These are phyloP conservation scores for Microcyclosporella mali DNA, from an alignment of 2,329 filamentous ascomycete species.

Conservation along the genomic window DNA sequence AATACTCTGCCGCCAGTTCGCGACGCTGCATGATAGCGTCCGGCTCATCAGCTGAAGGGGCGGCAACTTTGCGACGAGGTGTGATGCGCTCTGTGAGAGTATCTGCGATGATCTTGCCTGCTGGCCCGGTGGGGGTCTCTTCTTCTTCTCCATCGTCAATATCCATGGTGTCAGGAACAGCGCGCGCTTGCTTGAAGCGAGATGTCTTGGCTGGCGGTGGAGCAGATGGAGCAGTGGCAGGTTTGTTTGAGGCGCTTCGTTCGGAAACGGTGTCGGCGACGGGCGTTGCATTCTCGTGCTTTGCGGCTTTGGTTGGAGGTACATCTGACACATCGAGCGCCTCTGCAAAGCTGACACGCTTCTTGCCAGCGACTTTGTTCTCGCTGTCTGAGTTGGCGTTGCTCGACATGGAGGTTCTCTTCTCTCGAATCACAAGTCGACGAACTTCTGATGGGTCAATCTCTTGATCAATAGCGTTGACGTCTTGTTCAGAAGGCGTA, in stretches of 20 bases:
- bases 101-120: constrained; percentile 38
- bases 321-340: constrained; percentile 62
- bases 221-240: constrained; percentile 10
- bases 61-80: constrained; percentile 13
- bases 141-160: constrained; percentile 5
- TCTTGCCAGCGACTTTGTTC: constrained; percentile 41
- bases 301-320: constrained; percentile 22
- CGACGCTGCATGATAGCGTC: constrained; percentile 65
- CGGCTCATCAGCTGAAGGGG: constrained; percentile 36
- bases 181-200: constrained; percentile 34
- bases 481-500: constrained; percentile 31
- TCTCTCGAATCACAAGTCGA: constrained; percentile 44
- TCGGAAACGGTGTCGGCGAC: constrained; percentile 39
- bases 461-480: constrained; percentile 32
- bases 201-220: constrained; percentile 33
- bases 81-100: constrained; percentile 48
- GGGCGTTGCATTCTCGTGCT: constrained; percentile 20
- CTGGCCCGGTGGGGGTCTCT: constrained; percentile 15
- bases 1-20: constrained; percentile 76
- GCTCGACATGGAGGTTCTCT: constrained; percentile 20
- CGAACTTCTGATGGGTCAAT: constrained; percentile 52
- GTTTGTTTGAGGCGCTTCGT: constrained; percentile 22
- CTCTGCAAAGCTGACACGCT: constrained; percentile 75
- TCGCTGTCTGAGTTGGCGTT: constrained; percentile 21
- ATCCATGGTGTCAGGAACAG: constrained; percentile 1